Conservation (phyloP, 345 rosid species). For the Boechera stricta region DNA sequence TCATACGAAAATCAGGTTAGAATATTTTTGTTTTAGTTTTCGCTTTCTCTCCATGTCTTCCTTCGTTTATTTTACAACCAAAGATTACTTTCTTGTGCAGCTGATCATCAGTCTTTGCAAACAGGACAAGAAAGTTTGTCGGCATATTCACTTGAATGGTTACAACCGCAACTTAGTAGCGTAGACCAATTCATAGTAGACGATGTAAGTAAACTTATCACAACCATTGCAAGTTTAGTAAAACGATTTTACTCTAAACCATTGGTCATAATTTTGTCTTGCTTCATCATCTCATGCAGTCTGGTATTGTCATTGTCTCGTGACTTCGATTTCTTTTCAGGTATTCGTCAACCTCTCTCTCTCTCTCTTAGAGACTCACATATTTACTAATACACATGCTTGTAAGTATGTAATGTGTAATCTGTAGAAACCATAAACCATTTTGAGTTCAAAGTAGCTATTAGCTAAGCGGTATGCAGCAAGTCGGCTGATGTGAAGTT, state of each 20-base stretch:
- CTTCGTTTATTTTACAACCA: background rate
- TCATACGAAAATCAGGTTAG: constrained; percentile 53
- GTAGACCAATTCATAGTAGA: constrained; percentile 59
- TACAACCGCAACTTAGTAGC: constrained; percentile 56
- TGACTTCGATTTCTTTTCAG: constrained; percentile 29
- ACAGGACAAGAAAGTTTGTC: constrained; percentile 29
- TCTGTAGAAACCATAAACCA: constrained; percentile 26
- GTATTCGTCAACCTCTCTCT: constrained; percentile 16
- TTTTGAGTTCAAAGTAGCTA: constrained; percentile 2
- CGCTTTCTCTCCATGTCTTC: background rate
- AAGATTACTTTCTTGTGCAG: constrained; percentile 33
- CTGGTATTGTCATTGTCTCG: constrained; percentile 42
- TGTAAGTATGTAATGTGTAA: constrained; percentile 15
- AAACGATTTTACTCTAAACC: constrained; percentile 16
- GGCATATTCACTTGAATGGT: constrained; percentile 60
- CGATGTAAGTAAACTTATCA: constrained; percentile 51
- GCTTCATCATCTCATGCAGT: constrained; percentile 25
- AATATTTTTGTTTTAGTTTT: background rate
- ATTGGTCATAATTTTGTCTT: background rate
- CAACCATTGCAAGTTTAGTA: constrained; percentile 1
- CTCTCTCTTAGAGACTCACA: background rate
- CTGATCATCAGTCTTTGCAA: constrained; percentile 45
- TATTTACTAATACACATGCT: background rate
- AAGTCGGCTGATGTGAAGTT: constrained; percentile 36
- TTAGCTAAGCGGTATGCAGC: constrained; percentile 33